These are phyloP conservation scores for Cerrena zonata DNA, from an alignment of 1,284 basidiomycete species.

Conservation along the genomic window DNA sequence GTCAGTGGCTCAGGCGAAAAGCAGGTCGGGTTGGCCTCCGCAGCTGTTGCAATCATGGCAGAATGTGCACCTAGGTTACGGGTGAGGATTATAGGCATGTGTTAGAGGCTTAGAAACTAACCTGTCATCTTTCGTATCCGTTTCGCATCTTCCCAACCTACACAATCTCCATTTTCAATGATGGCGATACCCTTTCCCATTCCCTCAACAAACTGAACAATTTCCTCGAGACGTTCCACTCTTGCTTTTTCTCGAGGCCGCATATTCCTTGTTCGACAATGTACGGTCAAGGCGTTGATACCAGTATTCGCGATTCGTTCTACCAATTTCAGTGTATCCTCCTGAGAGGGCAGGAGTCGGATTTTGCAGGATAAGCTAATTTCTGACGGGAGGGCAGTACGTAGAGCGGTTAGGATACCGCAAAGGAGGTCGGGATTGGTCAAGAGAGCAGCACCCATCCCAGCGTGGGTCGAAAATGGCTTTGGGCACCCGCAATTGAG, in stretches of 20 bases:
- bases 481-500: conserved; percentile 95
- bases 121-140: conserved; percentile 73
- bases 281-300: conserved; percentile 85
- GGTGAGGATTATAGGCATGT: conserved; percentile 1
- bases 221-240: conserved; percentile 74
- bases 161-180: conserved; percentile 91
- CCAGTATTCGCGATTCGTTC: conserved; percentile 84
- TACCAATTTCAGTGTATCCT: conserved; percentile 83
- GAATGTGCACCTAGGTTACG: conserved; percentile 68
- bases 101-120: conserved; percentile 23
- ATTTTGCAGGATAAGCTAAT: conserved; percentile 91
- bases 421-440: conserved; percentile 87
- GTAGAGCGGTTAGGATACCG: conserved; percentile 74
- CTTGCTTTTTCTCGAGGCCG: conserved; percentile 77
- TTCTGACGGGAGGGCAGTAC: conserved; percentile 66
- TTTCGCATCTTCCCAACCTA: conserved; percentile 73
- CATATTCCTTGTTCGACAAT: conserved; percentile 94
- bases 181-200: conserved; percentile 75
- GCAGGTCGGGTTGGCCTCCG: conserved; percentile 87
- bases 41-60: conserved; percentile 93
- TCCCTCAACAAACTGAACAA: conserved; percentile 73
- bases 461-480: conserved; percentile 89
- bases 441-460: conserved; percentile 95
- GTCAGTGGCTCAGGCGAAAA: conserved; percentile 68
- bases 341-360: conserved; percentile 78